Conservation (phyloP, 1,284 basidiomycete genomes). For the Trametes pubescens region DNA sequence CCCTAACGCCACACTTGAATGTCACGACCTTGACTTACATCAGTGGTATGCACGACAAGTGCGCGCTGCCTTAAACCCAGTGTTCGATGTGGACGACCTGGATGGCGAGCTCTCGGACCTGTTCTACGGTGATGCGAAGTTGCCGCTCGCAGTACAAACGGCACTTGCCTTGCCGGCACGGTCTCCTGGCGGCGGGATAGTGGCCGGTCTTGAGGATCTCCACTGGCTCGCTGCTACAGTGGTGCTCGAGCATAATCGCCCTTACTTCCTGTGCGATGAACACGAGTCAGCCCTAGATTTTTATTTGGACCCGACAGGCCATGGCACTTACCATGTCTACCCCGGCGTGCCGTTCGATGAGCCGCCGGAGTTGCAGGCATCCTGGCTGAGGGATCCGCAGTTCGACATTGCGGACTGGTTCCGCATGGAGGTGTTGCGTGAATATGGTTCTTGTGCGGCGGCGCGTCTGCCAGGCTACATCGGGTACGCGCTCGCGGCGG, state of each 20-base stretch:
- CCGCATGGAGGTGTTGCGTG: background rate
- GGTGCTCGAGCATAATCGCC: background rate
- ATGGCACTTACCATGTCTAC: background rate
- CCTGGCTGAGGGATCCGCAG: conserved; percentile 1
- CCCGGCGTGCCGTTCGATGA: background rate
- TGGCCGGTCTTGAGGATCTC: background rate
- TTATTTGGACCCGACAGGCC: background rate
- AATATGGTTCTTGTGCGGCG: background rate
- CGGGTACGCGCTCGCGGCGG: background rate
- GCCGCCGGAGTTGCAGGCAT: background rate
- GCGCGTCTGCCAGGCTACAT: background rate
- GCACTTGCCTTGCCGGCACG: background rate
- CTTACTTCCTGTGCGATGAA: background rate
- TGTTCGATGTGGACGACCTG: conserved; percentile 4
- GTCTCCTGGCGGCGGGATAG: background rate
- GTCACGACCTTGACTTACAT: conserved; percentile 1
- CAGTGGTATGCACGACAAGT: background rate
- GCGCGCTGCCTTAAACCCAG: background rate
- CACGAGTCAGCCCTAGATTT: background rate
- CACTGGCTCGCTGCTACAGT: background rate
- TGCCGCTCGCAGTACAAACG: background rate
- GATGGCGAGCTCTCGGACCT: conserved; percentile 4
- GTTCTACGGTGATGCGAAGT: background rate
- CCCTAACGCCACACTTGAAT: conserved; percentile 1
- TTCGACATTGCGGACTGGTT: conserved; percentile 18